phyloP scores from a whole-genome alignment of 129 eudicot genomes.

The Tanacetum coccineum region DNA sequence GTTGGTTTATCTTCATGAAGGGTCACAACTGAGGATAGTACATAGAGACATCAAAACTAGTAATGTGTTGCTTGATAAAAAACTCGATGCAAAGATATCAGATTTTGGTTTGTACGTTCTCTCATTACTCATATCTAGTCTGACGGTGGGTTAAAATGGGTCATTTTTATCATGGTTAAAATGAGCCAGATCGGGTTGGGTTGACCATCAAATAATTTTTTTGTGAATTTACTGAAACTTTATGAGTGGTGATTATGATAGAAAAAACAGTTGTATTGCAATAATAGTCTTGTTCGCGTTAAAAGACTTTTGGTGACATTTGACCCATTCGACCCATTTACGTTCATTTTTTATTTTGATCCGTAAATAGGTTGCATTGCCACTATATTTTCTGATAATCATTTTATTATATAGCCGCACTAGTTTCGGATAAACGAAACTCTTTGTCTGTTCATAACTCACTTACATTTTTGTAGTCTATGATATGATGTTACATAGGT shows the following conservation, averaged over 20 bases:
- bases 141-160: background rate
- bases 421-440: no score
- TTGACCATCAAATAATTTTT: background rate
- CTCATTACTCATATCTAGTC: background rate
- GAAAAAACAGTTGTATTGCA: background rate
- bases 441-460: no score
- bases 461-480: no score
- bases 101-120: slow-evolving; percentile 77
- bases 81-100: slow-evolving; percentile 73
- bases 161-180: background rate
- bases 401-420: no score
- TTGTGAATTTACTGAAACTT: background rate
- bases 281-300: background rate
- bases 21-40: slow-evolving; percentile 64
- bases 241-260: background rate
- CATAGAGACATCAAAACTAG: slow-evolving; percentile 84
- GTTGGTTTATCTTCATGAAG: slow-evolving; percentile 81
- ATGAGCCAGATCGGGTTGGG: background rate
- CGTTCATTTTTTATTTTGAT: no score
- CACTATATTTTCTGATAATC: no score
- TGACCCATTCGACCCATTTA: background rate
- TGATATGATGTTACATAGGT: no score
- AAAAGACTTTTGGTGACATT: background rate
- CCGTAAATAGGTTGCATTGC: no score
- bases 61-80: slow-evolving; percentile 76